Evolutionary conservation across 2,329 filamentous ascomycete species (phyloP).

Genomic region (Ophiostoma sp.): DNA sequence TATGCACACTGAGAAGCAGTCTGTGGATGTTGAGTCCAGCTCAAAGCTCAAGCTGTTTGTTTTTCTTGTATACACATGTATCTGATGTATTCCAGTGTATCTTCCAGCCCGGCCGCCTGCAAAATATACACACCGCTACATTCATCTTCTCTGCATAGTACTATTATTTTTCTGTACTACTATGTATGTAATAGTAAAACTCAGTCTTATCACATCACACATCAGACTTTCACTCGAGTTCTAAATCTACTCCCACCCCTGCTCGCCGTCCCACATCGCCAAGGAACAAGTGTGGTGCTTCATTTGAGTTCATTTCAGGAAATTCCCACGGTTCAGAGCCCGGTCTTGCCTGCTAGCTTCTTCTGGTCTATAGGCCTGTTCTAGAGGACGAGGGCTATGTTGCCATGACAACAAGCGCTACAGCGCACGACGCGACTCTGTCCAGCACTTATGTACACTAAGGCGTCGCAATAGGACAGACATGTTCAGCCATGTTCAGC

Average conservation of each 20-base stretch:
- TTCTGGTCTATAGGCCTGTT: not conserved
- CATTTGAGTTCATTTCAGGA: slow-evolving; percentile 20
- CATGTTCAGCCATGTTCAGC: not conserved
- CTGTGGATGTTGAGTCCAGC: not conserved
- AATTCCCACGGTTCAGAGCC: not conserved
- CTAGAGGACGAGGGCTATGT: slow-evolving; percentile 3
- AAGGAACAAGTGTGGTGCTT: slow-evolving; percentile 23
- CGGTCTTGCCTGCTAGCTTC: not conserved
- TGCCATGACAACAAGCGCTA: slow-evolving; percentile 21
- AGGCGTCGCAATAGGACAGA: slow-evolving; percentile 6
- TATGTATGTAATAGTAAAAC: no score
- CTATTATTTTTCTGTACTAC: no score
- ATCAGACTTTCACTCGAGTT: not conserved
- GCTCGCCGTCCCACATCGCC: slow-evolving; percentile 15
- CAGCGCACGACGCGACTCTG: slow-evolving; percentile 13
- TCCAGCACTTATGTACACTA: not conserved
- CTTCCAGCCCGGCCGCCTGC: not conserved
- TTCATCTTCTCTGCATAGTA: not conserved
- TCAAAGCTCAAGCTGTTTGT: not conserved
- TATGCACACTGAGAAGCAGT: slow-evolving; percentile 10
- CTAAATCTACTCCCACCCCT: slow-evolving; percentile 10
- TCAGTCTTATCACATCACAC: not conserved
- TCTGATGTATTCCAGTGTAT: not conserved
- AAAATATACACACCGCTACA: slow-evolving; percentile 11
- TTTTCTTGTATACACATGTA: not conserved